A percentile compares a stretch with the other conserved stretches of the same genome.
These are phyloP conservation scores for Corymbia maculata DNA, from an alignment of 345 rosid species.

Conservation along the genomic window DNA sequence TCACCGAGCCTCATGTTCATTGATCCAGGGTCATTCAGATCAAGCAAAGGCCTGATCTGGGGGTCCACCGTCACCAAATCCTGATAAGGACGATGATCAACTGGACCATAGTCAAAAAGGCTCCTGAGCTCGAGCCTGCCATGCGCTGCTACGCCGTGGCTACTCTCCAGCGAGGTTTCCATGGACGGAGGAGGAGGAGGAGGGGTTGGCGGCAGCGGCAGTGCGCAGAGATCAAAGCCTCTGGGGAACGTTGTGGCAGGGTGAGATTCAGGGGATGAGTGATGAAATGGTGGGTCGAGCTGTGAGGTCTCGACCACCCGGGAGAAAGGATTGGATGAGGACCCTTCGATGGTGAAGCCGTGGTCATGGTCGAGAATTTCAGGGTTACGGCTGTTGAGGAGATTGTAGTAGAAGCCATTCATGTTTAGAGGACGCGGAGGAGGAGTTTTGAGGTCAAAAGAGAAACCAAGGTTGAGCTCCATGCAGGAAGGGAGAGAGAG, in stretches of 20 bases:
- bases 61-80: background rate
- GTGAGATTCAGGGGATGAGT: background rate
- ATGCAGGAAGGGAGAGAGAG: slow-evolving; percentile 6
- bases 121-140: background rate
- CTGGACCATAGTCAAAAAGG: background rate
- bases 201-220: background rate
- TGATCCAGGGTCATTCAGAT: background rate
- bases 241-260: background rate
- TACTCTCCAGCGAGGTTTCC: background rate
- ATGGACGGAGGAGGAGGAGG: background rate
- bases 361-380: background rate
- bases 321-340: slow-evolving; percentile 2
- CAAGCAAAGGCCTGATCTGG: background rate
- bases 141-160: background rate
- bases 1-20: background rate
- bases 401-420: background rate
- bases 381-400: background rate
- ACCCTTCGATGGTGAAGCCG: background rate
- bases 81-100: background rate
- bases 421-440: background rate
- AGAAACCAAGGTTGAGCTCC: slow-evolving; percentile 23
- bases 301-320: background rate
- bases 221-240: background rate
- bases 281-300: background rate
- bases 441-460: background rate